Evolutionary conservation across 78 protist genomes (phyloP).

Genomic region (Dictyostelium firmibasis): DNA sequence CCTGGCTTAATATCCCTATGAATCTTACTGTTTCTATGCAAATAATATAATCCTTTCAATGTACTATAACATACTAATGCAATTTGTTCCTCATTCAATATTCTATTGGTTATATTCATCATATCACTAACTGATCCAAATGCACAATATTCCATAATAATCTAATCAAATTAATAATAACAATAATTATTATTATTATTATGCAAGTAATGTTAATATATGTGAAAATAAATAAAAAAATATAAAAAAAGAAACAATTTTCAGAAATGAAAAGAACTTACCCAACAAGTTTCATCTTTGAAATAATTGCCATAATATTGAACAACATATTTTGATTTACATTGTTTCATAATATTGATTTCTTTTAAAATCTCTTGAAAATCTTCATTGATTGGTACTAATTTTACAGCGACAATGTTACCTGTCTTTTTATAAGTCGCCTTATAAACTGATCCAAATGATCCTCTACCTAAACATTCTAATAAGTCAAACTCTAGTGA

Average conservation of each 20-base stretch:
- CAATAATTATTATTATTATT: neutral
- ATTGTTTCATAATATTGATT: conserved; percentile 72
- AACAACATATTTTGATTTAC: conserved; percentile 60
- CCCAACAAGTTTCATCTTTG: conserved; percentile 80
- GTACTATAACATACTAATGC: conserved; percentile 75
- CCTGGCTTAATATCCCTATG: conserved; percentile 91
- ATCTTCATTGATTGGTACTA: conserved; percentile 72
- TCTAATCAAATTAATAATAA: neutral
- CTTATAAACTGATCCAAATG: conserved; percentile 80
- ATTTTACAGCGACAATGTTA: conserved; percentile 72
- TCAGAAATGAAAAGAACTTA: conserved; percentile 40
- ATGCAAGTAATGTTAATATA: no score
- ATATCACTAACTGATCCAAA: conserved; percentile 81
- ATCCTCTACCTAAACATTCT: conserved; percentile 65
- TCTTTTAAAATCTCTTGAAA: conserved; percentile 81
- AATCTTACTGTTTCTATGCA: conserved; percentile 78
- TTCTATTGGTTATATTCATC: conserved; percentile 62
- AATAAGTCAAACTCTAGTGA: conserved; percentile 62
- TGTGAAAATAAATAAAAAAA: neutral
- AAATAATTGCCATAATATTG: conserved; percentile 80
- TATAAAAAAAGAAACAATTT: no score
- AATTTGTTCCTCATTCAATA: conserved; percentile 77
- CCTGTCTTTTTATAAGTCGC: conserved; percentile 65
- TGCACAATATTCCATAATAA: conserved; percentile 85
- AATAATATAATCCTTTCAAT: conserved; percentile 82